A percentile compares a stretch with the other conserved stretches of the same genome.
Conservation (phyloP, 768 basidiomycete species). For the Mycena alexandri region DNA sequence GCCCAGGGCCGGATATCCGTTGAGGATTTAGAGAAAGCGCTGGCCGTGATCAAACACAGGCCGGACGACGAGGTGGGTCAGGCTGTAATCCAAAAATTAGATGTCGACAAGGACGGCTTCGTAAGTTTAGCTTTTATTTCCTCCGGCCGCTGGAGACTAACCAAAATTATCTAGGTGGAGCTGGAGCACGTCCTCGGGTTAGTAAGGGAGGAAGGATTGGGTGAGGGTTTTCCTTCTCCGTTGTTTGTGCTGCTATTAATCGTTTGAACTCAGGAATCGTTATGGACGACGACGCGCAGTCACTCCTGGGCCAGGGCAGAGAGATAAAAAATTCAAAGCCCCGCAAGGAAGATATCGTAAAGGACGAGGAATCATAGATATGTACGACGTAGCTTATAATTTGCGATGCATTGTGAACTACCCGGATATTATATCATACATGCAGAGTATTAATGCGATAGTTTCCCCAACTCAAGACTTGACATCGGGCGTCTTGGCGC, state of each 20-base stretch:
- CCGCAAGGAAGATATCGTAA: constrained; percentile 97
- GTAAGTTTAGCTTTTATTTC: constrained; percentile 44
- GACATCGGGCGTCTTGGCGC: constrained; percentile 38
- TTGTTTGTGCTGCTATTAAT: constrained; percentile 8
- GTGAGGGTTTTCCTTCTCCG: constrained; percentile 51
- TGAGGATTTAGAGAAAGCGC: constrained; percentile 88
- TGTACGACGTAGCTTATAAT: constrained; percentile 14
- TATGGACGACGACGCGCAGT: constrained; percentile 87
- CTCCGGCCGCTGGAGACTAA: background rate
- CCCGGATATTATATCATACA: constrained; percentile 32
- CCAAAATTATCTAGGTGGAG: constrained; percentile 59
- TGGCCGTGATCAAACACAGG: constrained; percentile 93
- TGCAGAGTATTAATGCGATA: constrained; percentile 22
- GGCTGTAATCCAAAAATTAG: constrained; percentile 91
- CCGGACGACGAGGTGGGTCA: constrained; percentile 92
- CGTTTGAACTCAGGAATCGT: constrained; percentile 71
- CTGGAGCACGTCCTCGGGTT: constrained; percentile 93
- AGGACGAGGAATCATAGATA: constrained; percentile 57
- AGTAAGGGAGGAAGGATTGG: constrained; percentile 89
- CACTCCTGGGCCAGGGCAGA: constrained; percentile 84
- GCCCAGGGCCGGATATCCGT: constrained; percentile 91
- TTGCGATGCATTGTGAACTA: constrained; percentile 8
- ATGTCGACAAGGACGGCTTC: constrained; percentile 95
- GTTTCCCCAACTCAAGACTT: constrained; percentile 22
- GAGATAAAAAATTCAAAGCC: constrained; percentile 86